Conservation (phyloP, 2,329 filamentous ascomycete genomes). For the Exophiala xenobiotica region DNA sequence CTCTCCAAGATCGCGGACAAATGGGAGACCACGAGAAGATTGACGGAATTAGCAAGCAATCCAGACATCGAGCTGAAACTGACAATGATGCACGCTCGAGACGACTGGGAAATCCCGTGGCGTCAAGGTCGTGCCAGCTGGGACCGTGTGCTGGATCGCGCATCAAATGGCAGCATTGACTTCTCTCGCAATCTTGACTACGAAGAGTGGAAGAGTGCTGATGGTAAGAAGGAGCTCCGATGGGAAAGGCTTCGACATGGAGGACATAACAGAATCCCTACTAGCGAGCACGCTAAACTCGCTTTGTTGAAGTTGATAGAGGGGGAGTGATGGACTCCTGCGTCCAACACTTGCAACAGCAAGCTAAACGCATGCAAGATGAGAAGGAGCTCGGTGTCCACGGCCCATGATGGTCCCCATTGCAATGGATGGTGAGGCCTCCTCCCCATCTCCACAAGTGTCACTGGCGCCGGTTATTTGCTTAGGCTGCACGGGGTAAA, state of each 20-base stretch:
- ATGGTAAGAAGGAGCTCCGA: slow-evolving; percentile 40
- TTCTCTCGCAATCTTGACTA: slow-evolving; percentile 19
- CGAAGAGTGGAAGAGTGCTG: slow-evolving; percentile 26
- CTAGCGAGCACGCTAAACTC: slow-evolving; percentile 28
- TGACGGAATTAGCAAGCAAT: slow-evolving; percentile 59
- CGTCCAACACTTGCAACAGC: no score
- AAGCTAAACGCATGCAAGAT: no score
- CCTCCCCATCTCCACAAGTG: no score
- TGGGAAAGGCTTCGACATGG: slow-evolving; percentile 47
- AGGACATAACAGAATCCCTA: slow-evolving; percentile 34
- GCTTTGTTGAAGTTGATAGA: slow-evolving; percentile 19
- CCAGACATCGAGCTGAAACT: slow-evolving; percentile 58
- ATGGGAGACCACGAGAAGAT: slow-evolving; percentile 71
- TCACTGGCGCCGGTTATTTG: no score
- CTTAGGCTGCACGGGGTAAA: no score
- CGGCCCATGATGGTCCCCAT: not conserved
- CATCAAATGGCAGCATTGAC: slow-evolving; percentile 24
- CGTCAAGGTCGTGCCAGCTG: slow-evolving; percentile 45
- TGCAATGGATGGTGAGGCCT: no score
- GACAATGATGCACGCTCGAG: slow-evolving; percentile 72
- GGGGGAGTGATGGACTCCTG: not conserved
- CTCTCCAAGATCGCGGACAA: slow-evolving; percentile 68
- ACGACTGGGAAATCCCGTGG: slow-evolving; percentile 82
- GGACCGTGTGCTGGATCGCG: slow-evolving; percentile 34
- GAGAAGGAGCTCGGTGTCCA: not conserved